Base-by-base conservation (phyloP, 345 rosid species). In the Heritiera littoralis region DNA sequence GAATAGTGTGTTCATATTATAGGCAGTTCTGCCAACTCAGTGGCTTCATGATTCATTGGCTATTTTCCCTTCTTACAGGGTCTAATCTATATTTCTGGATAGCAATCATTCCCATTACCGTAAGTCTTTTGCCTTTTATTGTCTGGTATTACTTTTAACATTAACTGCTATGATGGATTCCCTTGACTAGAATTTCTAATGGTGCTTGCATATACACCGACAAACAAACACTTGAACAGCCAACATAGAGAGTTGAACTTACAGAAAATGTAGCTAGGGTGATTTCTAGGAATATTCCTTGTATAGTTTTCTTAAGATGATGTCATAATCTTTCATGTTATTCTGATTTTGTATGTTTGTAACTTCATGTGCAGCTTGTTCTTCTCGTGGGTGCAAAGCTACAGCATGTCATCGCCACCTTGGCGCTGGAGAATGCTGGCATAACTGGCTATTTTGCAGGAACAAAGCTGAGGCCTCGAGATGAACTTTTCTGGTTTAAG, bases 21-120 rank as follows among this genome's bases (percentile, higher is more conserved):
- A 60, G 41, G 28, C 64, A 23, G 66, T 71, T 77, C 28, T 63
- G 13, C 75, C 30, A 48, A 28, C 20, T 69, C 58, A 28, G 32
- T 65, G 9, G 20, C 52, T 67, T 75, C 38, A 7, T 64, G 66
- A 72, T 76, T 32, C 43, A 48, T 48, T 68, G 74, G 8, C 60
- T 20, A 58, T 74, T 61, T 59, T 71, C 23, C 65, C 4, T 76
- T 83, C 74, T 51, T 75, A 67, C 91, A 95, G 98, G 99, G 12
- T 94, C 97, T 38, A 91, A 96, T 86, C 99, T 96, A 32, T 96
- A 96, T 85, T 96, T 96, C 83, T 96, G 99, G 99, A 91, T 96
- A 83, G 94, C 98, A 4, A 87, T 90, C 80, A 91, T 96, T 83
- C 99, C 99, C 55, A 74, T 92, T 71, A 85, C 92, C 0, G 97